Percentiles rank a stretch among this genome's conserved stretches.
Conservation (phyloP, 108 stramenopile genomes). For the Conticribra weissflogii region DNA sequence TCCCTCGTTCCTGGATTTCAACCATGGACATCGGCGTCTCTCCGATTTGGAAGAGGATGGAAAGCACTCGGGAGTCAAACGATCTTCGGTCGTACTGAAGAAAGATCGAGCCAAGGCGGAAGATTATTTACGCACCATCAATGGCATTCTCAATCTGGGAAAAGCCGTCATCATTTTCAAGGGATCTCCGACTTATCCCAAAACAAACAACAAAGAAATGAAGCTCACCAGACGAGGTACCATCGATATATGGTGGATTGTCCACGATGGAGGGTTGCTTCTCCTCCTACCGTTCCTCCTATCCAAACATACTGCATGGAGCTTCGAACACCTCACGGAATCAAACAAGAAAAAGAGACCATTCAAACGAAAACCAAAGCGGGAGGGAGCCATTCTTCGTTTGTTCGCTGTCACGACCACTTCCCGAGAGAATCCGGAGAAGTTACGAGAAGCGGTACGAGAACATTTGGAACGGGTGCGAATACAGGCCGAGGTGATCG, state of each 20-base stretch:
- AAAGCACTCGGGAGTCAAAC: background rate
- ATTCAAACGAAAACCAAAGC: constrained; percentile 4
- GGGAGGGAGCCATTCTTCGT: constrained; percentile 41
- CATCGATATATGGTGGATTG: constrained; percentile 87
- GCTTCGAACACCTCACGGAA: background rate
- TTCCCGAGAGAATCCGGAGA: constrained; percentile 39
- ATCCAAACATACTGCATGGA: constrained; percentile 59
- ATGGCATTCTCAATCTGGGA: constrained; percentile 59
- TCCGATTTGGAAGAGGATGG: constrained; percentile 2
- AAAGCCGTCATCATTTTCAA: constrained; percentile 61
- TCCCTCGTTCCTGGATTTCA: constrained; percentile 51
- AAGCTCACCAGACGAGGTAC: constrained; percentile 30
- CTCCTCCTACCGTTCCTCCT: constrained; percentile 77
- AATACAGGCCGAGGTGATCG: constrained; percentile 52
- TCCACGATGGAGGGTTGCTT: constrained; percentile 79
- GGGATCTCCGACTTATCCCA: constrained; percentile 35
- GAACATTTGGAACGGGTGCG: constrained; percentile 47
- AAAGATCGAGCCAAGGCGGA: constrained; percentile 28
- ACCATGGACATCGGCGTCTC: too few relatives aligned
- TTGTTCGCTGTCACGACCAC: constrained; percentile 67
- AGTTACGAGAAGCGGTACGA: constrained; percentile 33
- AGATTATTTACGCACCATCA: constrained; percentile 48
- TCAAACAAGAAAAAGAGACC: constrained; percentile 2
- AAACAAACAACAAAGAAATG: constrained; percentile 2
- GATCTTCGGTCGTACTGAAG: background rate